Evolutionary conservation across 495 filamentous ascomycete species (phyloP), one percentile per base, ranked within the genome.

Genomic region (Tuber magnatum): DNA sequence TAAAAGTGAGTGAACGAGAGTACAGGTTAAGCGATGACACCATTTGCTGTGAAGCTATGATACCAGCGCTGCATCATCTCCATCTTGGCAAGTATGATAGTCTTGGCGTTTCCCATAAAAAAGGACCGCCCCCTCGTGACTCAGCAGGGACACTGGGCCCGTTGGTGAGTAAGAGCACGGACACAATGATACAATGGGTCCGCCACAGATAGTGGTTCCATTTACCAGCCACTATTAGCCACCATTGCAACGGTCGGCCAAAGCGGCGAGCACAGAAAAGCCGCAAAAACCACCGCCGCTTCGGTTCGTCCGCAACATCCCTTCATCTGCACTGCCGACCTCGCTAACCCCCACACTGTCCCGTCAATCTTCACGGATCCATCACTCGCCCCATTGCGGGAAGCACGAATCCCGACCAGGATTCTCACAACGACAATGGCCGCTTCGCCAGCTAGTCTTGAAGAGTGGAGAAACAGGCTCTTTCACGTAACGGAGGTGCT

Each of bases 401-500:
- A 78, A 72, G 71, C 51, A 75, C 74, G 76, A 65, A 79, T 74
- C 44, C 65, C 78, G 73, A 44, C 44, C 44, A 71, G 61, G 70
- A 73, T 73, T 77, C 68, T 73, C 32, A 71, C 74, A 77, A 71
- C 76, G 61, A 72, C 76, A 75, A 79, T 79, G 77, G 76, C 78
- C 42, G 42, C 56, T 41, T 72, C 75, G 68, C 77, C 77, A 41
- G 24, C 70, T 32, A 79, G 77, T 38, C 87, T 96, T 65, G 85
- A 88, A 24, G 84, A 86, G 73, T 97, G 93, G 93, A 87, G 93
- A 74, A 86, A 91, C 75, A 89, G 86, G 80, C 85, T 96, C 68
- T 97, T 96, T 83, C 85, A 92, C 80, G 90, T 94, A 24, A 89
- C 94, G 77, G 90, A 92, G 41, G 88, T 86, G 18, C 91, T 97